Percentiles rank a stretch among this genome's conserved stretches.
Conservation (phyloP, 2,329 filamentous ascomycete genomes). For the Pyrenophora teres region DNA sequence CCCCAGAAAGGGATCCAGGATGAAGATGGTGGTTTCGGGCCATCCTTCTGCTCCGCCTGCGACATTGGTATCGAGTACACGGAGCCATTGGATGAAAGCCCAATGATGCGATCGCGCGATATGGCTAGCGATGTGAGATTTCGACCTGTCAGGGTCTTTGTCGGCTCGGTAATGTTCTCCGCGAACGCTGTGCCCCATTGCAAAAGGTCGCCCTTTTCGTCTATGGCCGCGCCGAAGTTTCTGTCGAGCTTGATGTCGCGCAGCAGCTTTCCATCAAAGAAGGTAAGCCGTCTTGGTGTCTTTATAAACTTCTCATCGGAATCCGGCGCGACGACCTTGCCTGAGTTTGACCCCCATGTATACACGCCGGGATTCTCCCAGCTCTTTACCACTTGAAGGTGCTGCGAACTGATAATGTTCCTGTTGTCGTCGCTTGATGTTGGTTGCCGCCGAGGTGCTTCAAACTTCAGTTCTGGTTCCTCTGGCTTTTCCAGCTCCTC, state of each 20-base stretch:
- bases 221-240: slow-evolving; percentile 82
- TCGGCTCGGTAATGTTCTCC: slow-evolving; percentile 65
- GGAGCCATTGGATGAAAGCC: slow-evolving; percentile 71
- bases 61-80: slow-evolving; percentile 87
- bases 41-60: slow-evolving; percentile 69
- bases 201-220: slow-evolving; percentile 83
- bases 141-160: slow-evolving; percentile 77
- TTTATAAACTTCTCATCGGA: slow-evolving; percentile 80
- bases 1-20: slow-evolving; percentile 79
- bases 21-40: slow-evolving; percentile 66
- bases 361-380: slow-evolving; percentile 85
- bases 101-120: slow-evolving; percentile 82
- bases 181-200: slow-evolving; percentile 89
- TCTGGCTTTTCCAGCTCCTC: slow-evolving; percentile 57
- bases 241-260: slow-evolving; percentile 85
- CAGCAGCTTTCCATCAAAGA: slow-evolving; percentile 82
- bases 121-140: slow-evolving; percentile 76
- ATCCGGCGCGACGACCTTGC: slow-evolving; percentile 82
- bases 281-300: slow-evolving; percentile 74
- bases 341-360: slow-evolving; percentile 87
- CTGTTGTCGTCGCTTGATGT: slow-evolving; percentile 71
- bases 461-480: slow-evolving; percentile 66
- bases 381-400: slow-evolving; percentile 84
- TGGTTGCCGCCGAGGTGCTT: slow-evolving; percentile 63
- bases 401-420: slow-evolving; percentile 80